Conservation (phyloP, 805 yeast species). For the Sungouiozyma intestinalis region DNA sequence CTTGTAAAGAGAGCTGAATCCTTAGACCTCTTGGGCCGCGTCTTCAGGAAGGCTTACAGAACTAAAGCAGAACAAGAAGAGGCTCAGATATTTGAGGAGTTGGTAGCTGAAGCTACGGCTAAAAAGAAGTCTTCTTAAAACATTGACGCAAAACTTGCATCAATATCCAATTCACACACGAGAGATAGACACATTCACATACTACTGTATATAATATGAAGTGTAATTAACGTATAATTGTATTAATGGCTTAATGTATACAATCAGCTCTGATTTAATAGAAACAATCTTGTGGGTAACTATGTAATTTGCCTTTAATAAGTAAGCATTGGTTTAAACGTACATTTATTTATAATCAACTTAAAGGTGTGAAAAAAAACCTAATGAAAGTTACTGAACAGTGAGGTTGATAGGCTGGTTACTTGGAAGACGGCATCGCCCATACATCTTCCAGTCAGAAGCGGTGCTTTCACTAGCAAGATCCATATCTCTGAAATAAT, state of each 20-base stretch:
- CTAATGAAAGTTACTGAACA: no score
- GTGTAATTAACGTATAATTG: not conserved
- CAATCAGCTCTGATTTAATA: no score
- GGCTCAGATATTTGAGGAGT: slow-evolving; percentile 66
- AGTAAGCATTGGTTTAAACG: no score
- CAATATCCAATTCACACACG: not conserved
- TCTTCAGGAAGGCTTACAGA: slow-evolving; percentile 48
- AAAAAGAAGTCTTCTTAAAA: slow-evolving; percentile 24
- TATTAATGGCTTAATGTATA: not conserved
- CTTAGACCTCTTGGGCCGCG: slow-evolving; percentile 49
- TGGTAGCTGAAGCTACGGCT: slow-evolving; percentile 44
- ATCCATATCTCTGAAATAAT: no score
- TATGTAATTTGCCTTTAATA: no score
- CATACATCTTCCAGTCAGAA: no score
- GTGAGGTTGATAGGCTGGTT: no score
- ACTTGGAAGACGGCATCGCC: no score
- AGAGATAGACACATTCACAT: not conserved
- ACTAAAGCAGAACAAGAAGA: slow-evolving; percentile 64
- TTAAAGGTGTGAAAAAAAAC: no score
- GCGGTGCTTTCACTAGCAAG: no score
- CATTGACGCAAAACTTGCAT: not conserved
- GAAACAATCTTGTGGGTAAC: no score
- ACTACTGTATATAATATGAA: not conserved
- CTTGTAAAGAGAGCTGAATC: slow-evolving; percentile 54
- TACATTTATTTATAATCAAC: no score